These are phyloP conservation scores for Globisporangium paroecandrum DNA, from an alignment of 352 stramenopile genomes.

Conservation along the genomic window DNA sequence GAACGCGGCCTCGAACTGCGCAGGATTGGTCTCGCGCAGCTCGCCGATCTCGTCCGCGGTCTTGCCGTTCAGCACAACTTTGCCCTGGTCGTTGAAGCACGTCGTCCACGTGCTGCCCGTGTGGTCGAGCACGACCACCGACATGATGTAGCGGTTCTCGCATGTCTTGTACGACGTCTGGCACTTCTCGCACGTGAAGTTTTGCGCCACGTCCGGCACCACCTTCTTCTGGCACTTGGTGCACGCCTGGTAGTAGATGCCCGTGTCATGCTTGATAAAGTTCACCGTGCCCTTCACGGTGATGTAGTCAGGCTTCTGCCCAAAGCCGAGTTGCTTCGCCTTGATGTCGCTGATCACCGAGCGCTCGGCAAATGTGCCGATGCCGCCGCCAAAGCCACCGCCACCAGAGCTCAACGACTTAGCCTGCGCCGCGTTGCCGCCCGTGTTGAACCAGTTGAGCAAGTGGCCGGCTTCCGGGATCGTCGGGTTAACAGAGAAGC, in stretches of 20 bases:
- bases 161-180: slow-evolving; percentile 92
- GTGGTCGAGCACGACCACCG: slow-evolving; percentile 91
- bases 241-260: slow-evolving; percentile 85
- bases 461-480: slow-evolving; percentile 84
- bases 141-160: slow-evolving; percentile 96
- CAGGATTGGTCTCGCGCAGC: slow-evolving; percentile 80
- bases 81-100: slow-evolving; percentile 96
- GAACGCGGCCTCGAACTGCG: slow-evolving; percentile 92
- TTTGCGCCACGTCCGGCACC: slow-evolving; percentile 90
- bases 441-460: slow-evolving; percentile 84
- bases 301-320: slow-evolving; percentile 96
- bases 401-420: slow-evolving; percentile 77
- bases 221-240: slow-evolving; percentile 91
- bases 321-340: slow-evolving; percentile 91
- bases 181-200: slow-evolving; percentile 97
- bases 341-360: slow-evolving; percentile 93
- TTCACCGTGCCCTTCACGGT: slow-evolving; percentile 95
- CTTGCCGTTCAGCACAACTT: slow-evolving; percentile 88
- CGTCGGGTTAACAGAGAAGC: slow-evolving; percentile 81
- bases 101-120: slow-evolving; percentile 94
- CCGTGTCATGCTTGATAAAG: slow-evolving; percentile 96
- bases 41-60: slow-evolving; percentile 92
- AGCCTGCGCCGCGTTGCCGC: slow-evolving; percentile 55
- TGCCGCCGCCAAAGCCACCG: slow-evolving; percentile 67
- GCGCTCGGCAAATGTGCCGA: slow-evolving; percentile 86